Base-by-base conservation (phyloP, 2,329 filamentous ascomycete species). In the Huntiella abstrusa region DNA sequence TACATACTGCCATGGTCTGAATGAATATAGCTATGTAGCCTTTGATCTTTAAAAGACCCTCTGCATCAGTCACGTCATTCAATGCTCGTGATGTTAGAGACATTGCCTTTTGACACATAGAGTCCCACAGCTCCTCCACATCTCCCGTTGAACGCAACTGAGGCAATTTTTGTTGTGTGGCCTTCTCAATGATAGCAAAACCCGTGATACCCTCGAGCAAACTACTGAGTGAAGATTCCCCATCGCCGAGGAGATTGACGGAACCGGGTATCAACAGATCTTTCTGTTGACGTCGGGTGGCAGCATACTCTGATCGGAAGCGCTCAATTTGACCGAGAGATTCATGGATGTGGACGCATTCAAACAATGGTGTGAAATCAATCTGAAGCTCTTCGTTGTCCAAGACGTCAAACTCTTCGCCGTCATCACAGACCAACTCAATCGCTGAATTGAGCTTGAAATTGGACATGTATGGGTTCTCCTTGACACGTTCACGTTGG, bases 61-160 rank as follows among this genome's bases (percentile, higher is more conserved):
- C 87, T 10, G 91, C 86, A 58, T 92, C 91, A 49, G 77, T 77
- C n/a, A 98, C 75, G 36, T 78, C 75, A 43, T 74, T 71, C 4
- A 98, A 66, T 0, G 84, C 80, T 54, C 80, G 83, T 1, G 80
- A 78, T 51, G 93, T 92, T 41, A 96, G 67, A 6, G 71, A 73
- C 53, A 96, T 85, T 0, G 84, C 80, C 39, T 80, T 78, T 56
- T 87, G 83, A 57, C 88, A 96, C 83, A 96, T 91, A 0, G 87
- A 95, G 56, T 96, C 88, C 91, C 91, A 98, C 2, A 98, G 67
- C 61, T 96, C 91, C 57, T 98, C 91, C 60, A 88, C 87, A 64
- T 98, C 91, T 53, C 83, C 75, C 8, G 75, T 66, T 22, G 85
- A 81, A 52, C 91, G 77, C 43, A 98, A 66, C 56, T 91, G 83